Conservation (phyloP, 75 land plant genomes). For the Ceratopteris richardii region DNA sequence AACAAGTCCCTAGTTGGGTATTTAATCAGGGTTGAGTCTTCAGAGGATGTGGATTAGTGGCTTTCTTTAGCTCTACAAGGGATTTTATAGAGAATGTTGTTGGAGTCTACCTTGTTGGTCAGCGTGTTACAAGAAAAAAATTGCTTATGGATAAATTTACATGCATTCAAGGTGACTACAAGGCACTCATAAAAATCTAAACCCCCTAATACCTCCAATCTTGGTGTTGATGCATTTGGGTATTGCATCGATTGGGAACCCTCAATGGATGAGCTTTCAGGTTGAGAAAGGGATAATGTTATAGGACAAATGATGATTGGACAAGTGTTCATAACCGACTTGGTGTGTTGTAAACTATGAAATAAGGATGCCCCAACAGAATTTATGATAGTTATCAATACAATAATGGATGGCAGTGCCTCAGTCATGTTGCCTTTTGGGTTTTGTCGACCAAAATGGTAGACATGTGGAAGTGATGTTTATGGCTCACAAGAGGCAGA, state of each 20-base stretch:
- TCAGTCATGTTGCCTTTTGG: conserved; percentile 70
- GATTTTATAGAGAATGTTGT: conserved; percentile 73
- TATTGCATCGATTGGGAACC: conserved; percentile 93
- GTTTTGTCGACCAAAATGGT: conserved; percentile 48
- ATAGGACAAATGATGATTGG: conserved; percentile 82
- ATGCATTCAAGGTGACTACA: conserved; percentile 90
- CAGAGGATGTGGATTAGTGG: conserved; percentile 60
- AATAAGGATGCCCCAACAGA: conserved; percentile 74
- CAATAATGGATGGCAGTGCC: conserved; percentile 65
- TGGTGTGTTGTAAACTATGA: conserved; percentile 65
- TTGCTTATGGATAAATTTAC: conserved; percentile 82
- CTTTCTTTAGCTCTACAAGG: conserved; percentile 58
- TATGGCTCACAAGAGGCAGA: conserved; percentile 72
- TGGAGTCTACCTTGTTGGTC: conserved; percentile 91
- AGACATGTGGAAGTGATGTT: conserved; percentile 68
- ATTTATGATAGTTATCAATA: conserved; percentile 68
- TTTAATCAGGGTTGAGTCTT: conserved; percentile 61
- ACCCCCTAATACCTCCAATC: conserved; percentile 83
- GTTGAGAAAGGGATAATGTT: conserved; percentile 68
- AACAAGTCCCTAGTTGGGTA: conserved; percentile 81
- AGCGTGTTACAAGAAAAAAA: conserved; percentile 86
- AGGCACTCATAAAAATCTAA: conserved; percentile 73
- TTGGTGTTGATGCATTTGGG: conserved; percentile 88
- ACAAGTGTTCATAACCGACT: conserved; percentile 72
- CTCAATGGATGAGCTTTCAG: conserved; percentile 76